A percentile compares a stretch with the other conserved stretches of the same genome.
These are phyloP conservation scores for Coemansia sp. DNA, from an alignment of 192 early-diverging fungal genomes.

Conservation along the genomic window DNA sequence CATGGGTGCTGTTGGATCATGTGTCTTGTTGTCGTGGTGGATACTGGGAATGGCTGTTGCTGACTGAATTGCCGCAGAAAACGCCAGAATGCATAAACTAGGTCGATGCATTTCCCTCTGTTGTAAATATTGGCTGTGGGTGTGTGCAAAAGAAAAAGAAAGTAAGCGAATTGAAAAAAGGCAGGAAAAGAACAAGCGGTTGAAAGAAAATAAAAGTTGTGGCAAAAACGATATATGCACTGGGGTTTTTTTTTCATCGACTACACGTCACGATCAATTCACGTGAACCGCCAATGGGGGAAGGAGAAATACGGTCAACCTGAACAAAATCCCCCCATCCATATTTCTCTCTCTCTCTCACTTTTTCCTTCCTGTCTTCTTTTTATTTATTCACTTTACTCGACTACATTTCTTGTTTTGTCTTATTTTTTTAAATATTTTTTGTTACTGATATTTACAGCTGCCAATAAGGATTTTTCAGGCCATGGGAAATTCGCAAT, in stretches of 20 bases:
- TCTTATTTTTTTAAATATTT: neutral
- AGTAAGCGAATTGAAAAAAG: neutral
- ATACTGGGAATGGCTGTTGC: neutral
- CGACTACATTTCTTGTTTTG: neutral
- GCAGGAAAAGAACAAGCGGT: too few relatives aligned
- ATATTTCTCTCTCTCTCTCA: too few relatives aligned
- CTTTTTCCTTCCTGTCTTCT: too few relatives aligned
- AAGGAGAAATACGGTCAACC: too few relatives aligned
- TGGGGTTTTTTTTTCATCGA: too few relatives aligned
- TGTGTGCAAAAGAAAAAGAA: neutral
- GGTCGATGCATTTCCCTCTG: neutral
- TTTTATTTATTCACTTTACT: neutral
- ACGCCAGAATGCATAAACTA: neutral
- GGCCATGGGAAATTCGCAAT: slow-evolving; percentile 54
- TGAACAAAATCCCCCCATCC: too few relatives aligned
- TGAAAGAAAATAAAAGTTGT: too few relatives aligned
- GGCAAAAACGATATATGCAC: too few relatives aligned
- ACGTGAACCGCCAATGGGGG: too few relatives aligned
- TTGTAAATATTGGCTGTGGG: too few relatives aligned
- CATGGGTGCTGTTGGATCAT: neutral
- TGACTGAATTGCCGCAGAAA: neutral
- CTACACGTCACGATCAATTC: too few relatives aligned
- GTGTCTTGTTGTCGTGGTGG: neutral
- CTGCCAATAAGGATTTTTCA: neutral
- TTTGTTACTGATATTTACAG: too few relatives aligned